Evolutionary conservation across 331 rosid species (phyloP).

Genomic region (Cucumis variabilis): DNA sequence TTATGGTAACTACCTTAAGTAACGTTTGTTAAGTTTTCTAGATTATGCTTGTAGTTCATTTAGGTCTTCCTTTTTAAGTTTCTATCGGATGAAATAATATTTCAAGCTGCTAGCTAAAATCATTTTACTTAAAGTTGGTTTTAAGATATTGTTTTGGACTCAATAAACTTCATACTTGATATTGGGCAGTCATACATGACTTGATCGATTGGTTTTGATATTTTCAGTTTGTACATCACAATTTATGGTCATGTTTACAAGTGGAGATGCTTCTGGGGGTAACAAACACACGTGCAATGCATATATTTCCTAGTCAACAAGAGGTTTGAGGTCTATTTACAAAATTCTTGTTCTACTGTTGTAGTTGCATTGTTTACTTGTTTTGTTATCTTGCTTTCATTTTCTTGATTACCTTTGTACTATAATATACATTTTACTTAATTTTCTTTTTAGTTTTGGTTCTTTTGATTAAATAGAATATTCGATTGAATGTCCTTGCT

Average conservation of each 20-base stretch:
- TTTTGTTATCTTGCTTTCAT: too few relatives aligned
- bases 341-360: too few relatives aligned
- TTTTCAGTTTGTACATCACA: constrained; percentile 80
- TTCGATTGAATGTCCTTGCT: too few relatives aligned
- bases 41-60: not conserved
- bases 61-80: not conserved
- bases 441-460: too few relatives aligned
- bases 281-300: constrained; percentile 65
- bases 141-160: not conserved
- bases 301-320: constrained; percentile 84
- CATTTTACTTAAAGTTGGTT: constrained; percentile 6
- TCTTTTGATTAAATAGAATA: too few relatives aligned
- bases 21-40: not conserved
- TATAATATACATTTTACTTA: too few relatives aligned
- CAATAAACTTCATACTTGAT: not conserved
- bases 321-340: constrained; percentile 73
- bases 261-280: constrained; percentile 52
- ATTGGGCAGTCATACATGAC: constrained; percentile 14
- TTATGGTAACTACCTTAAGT: constrained; percentile 66
- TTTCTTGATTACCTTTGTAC: too few relatives aligned
- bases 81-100: constrained; percentile 11
- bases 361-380: too few relatives aligned
- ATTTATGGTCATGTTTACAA: constrained; percentile 89
- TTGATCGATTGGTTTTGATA: constrained; percentile 30
- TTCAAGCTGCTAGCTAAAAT: constrained; percentile 13